Base-by-base conservation (phyloP, 2,329 filamentous ascomycete species). In the Neofusicoccum cordaticola region DNA sequence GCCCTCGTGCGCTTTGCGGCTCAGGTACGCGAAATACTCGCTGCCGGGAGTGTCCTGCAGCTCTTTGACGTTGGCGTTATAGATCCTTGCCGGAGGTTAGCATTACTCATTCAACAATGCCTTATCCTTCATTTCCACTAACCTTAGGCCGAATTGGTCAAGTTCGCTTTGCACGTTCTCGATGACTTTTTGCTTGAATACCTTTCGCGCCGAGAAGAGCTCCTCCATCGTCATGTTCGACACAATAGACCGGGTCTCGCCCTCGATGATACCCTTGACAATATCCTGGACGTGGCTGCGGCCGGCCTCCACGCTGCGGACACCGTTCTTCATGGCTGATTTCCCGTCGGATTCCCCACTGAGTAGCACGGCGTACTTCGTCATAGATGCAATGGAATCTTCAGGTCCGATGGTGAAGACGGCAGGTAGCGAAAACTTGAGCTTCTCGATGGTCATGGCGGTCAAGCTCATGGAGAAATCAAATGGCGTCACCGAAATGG, bases 151-250 rank as follows among this genome's bases (percentile, higher is more conserved):
- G 71, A 96, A 94, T 70, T 93, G 89, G 68, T 89, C 84, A 1
- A 96, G 84, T 75, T 96, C 92, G 65, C 85, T 85, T 74, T 93
- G 90, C 65, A 94, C 91, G 74, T 91, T 77, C 61, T 79, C 73
- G 62, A 81, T 80, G 69, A 86, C 83, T 69, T 90, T 88, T 69
- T 84, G 85, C 81, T 94, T 92, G 82, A 93, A 93, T 48, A 90
- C 81, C 69, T 91, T 88, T 39, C 90, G 83, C 77, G 91, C 88
- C 66, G 88, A 89, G 77, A 93, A 93, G 66, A 96, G 90, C 77
- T 95, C 91, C 74, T 94, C 91, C 90, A 95, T 94, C n/a, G 91
- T 93, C 90, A 96, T 94, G 70, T 87, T 89, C 0, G 88, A 91
- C 47, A 96, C 90, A 62, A 96, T 87, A 5, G 92, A 90, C 65